Base-by-base conservation (phyloP, 306 rosid genomes). In the Cotoneaster glaucophyllus region DNA sequence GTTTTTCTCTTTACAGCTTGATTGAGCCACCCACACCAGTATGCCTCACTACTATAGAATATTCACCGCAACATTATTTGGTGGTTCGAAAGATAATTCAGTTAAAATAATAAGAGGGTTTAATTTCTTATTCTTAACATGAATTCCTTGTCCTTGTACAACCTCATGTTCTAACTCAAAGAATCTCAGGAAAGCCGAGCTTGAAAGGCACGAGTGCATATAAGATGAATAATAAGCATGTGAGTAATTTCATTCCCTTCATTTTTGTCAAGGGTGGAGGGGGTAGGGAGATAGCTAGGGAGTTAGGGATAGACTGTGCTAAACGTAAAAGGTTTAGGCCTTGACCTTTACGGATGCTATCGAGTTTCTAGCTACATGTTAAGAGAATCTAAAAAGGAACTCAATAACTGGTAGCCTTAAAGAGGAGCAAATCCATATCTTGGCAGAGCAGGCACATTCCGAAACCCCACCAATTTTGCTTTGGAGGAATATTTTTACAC, bases 171-270 rank as follows among this genome's bases (percentile, higher is more conserved):
- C 57, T 37, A 76, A 45, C 8, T 44, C n/a, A 74, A 53, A 56
- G 26, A 53, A 56, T 54, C 41, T 58, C 41, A 0, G 13, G 53
- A 71, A 64, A 31, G 70, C 41, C 63, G 11, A 43, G 77, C 54
- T 65, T 24, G 73, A 61, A 24, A 39, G 57, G 64, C 64, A 41
- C 19, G 44, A 44, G 63, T 29, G 43, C 66, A 64, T 54, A 21
- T 32, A 32, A 28, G 66, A 81, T 54, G 57, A 76, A 6, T 61
- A 71, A 59, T 43, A 78, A 37, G 54, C 77, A 76, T 56, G 74
- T 26, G 19, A 44, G 62, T 17, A 71, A 32, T 24, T 14, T 71
- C 67, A 29, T 29, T 19, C 53, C 19, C 53, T 45, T 14, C 19
- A 45, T 45, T 45, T 14, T 45, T 45, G 17, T 15, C 14, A 45